Percentiles rank a stretch among this genome's conserved stretches.
phyloP scores from a whole-genome alignment of 179 eudicot species.

The Actinidia arguta region DNA sequence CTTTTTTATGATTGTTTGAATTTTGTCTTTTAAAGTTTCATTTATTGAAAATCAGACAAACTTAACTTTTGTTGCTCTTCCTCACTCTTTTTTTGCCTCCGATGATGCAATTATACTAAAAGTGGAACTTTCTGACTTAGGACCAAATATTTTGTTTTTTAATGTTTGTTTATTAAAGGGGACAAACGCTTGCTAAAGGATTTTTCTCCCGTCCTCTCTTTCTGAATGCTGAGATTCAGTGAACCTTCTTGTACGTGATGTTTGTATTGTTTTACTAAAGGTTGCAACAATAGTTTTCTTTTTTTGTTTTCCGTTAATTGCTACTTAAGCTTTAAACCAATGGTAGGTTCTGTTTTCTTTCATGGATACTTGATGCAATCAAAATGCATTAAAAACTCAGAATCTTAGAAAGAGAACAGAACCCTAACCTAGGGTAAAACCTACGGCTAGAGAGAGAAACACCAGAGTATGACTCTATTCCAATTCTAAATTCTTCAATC shows the following conservation, averaged over 20 bases:
- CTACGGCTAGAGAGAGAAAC: too few relatives aligned
- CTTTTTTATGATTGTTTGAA: too few relatives aligned
- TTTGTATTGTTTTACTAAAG: not conserved
- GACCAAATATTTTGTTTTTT: not conserved
- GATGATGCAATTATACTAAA: too few relatives aligned
- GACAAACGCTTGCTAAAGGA: not conserved
- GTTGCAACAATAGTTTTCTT: not conserved
- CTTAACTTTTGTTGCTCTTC: not conserved
- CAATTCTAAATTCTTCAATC: too few relatives aligned
- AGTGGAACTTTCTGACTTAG: not conserved
- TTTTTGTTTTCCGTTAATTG: not conserved
- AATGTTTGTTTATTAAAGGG: not conserved
- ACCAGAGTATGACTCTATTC: too few relatives aligned
- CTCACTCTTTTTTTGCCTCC: not conserved
- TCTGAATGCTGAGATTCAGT: not conserved
- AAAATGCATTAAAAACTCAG: too few relatives aligned
- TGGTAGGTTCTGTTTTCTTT: constrained; percentile 4
- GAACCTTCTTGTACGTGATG: not conserved
- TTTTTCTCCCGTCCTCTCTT: not conserved
- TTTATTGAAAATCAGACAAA: not conserved
- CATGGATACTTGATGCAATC: constrained; percentile 1
- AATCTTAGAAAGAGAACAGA: too few relatives aligned
- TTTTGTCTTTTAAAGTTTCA: not conserved
- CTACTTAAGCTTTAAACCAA: not conserved
- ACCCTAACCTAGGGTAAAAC: too few relatives aligned